Evolutionary conservation across 2,329 filamentous ascomycete species (phyloP), one percentile per base, ranked within the genome.

Genomic region (Macrophomina phaseolina): DNA sequence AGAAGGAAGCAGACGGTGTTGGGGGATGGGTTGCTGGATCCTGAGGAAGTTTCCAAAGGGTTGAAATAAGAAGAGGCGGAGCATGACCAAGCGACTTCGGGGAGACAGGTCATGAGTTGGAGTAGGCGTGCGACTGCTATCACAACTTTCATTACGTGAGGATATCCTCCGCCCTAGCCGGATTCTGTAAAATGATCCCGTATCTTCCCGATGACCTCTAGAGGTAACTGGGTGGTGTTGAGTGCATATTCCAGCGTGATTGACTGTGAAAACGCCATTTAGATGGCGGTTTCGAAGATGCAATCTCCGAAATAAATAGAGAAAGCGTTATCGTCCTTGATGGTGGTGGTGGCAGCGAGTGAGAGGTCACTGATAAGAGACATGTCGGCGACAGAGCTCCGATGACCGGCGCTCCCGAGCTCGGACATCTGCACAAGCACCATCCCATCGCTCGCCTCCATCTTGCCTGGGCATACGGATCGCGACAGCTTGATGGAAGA

Each of bases 111-210:
- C 23, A 46, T 32, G 56, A 61, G 56, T 61, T 61, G 56, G 28
- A 34, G 18, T 61, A 58, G n/a, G 11, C 23, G 40, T 61, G 42
- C 40, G 11, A 36, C 56, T 32, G 23, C 56, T 61, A 61, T 61
- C 56, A 23, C 11, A 7, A 23, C 56, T 61, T n/a, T 34, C 56
- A 61, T 61, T 61, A 61, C 56, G 56, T 46, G 40, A 48, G 56
- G 28, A 48, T 48, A 61, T 61, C 42, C 56, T 48, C 56, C 28
- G 34, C 28, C 56, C 56, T 61, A 61, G 42, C 56, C 56, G 23
- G 18, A 48, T 46, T 46, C 56, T 61, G 56, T 45, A 61, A 61
- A 61, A 61, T 48, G 30, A 61, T 61, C 56, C 56, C 56, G 40
- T 18, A 23, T 61, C 28, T 48, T n/a, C 28, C 7, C 42, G 40